Evolutionary conservation across 2,329 filamentous ascomycete species (phyloP).

Genomic region (Simplicillium aogashimaense): DNA sequence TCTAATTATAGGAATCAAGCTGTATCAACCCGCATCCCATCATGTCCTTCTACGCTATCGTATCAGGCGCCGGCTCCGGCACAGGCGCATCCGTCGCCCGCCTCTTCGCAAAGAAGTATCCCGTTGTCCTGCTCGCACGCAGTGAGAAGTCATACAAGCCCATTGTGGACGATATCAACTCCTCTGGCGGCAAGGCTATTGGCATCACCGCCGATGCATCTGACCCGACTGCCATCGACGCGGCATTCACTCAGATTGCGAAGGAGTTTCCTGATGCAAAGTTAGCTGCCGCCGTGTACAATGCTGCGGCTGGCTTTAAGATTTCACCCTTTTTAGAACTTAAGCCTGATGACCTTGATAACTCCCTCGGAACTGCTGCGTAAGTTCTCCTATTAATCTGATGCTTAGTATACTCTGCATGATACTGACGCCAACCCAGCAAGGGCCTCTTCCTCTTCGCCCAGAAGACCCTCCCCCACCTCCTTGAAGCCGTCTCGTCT

Average conservation of each 20-base stretch:
- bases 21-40: slow-evolving; percentile 5
- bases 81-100: slow-evolving; percentile 44
- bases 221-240: slow-evolving; percentile 35
- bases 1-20: not conserved
- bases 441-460: slow-evolving; percentile 69
- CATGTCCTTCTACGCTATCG: slow-evolving; percentile 49
- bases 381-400: slow-evolving; percentile 21
- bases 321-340: slow-evolving; percentile 50
- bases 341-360: slow-evolving; percentile 37
- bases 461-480: slow-evolving; percentile 58
- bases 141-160: slow-evolving; percentile 53
- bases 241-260: slow-evolving; percentile 53
- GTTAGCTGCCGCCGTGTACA: slow-evolving; percentile 60
- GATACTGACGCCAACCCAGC: slow-evolving; percentile 20
- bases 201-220: slow-evolving; percentile 48
- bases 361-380: slow-evolving; percentile 35
- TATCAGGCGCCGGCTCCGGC: slow-evolving; percentile 65
- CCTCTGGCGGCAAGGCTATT: slow-evolving; percentile 56
- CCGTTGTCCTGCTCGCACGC: slow-evolving; percentile 66
- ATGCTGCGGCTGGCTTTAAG: slow-evolving; percentile 45
- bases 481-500: slow-evolving; percentile 49
- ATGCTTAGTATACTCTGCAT: not conserved
- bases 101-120: slow-evolving; percentile 54
- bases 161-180: slow-evolving; percentile 61
- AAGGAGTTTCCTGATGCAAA: slow-evolving; percentile 44